Percentiles rank a stretch among this genome's conserved stretches.
Conservation (phyloP, 2,329 filamentous ascomycete genomes). For the Diaporthe australafricana region DNA sequence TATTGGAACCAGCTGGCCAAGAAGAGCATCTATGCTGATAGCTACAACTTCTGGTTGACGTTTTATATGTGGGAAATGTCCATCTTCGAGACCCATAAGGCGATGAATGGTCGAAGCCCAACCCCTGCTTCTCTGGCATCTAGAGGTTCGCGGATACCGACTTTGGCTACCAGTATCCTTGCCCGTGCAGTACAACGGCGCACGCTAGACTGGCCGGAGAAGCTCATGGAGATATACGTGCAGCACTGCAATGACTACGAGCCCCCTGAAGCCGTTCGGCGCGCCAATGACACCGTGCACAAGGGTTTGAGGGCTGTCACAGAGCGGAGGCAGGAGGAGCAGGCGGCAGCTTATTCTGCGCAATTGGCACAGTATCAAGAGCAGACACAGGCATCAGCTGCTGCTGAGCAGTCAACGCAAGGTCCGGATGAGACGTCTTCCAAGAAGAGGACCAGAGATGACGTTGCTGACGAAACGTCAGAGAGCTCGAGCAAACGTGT, state of each 20-base stretch:
- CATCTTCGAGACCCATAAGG: slow-evolving; percentile 60
- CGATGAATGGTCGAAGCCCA: slow-evolving; percentile 62
- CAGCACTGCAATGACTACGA: slow-evolving; percentile 93
- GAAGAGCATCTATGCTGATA: slow-evolving; percentile 75
- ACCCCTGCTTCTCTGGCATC: slow-evolving; percentile 53
- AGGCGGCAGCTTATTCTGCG: slow-evolving; percentile 67
- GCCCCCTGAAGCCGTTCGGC: slow-evolving; percentile 78
- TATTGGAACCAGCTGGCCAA: slow-evolving; percentile 79
- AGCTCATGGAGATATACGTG: slow-evolving; percentile 78
- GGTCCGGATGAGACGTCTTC: slow-evolving; percentile 49
- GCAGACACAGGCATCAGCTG: slow-evolving; percentile 47
- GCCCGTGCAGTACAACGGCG: slow-evolving; percentile 73
- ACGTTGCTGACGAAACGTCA: slow-evolving; percentile 60
- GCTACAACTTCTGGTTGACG: slow-evolving; percentile 92
- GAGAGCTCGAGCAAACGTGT: slow-evolving; percentile 75
- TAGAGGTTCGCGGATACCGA: slow-evolving; percentile 68
- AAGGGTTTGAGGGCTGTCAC: slow-evolving; percentile 73
- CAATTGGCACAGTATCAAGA: slow-evolving; percentile 54
- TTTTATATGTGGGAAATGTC: slow-evolving; percentile 95
- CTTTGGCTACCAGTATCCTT: slow-evolving; percentile 80
- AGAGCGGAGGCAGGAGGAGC: slow-evolving; percentile 75
- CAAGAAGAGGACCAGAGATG: slow-evolving; percentile 81
- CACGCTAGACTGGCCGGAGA: slow-evolving; percentile 81
- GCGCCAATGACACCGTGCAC: slow-evolving; percentile 79
- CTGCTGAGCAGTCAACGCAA: slow-evolving; percentile 46